A percentile compares a stretch with the other conserved stretches of the same genome.
Evolutionary conservation across 768 basidiomycete species (phyloP).

Genomic region (Cyclocybe aegerita): DNA sequence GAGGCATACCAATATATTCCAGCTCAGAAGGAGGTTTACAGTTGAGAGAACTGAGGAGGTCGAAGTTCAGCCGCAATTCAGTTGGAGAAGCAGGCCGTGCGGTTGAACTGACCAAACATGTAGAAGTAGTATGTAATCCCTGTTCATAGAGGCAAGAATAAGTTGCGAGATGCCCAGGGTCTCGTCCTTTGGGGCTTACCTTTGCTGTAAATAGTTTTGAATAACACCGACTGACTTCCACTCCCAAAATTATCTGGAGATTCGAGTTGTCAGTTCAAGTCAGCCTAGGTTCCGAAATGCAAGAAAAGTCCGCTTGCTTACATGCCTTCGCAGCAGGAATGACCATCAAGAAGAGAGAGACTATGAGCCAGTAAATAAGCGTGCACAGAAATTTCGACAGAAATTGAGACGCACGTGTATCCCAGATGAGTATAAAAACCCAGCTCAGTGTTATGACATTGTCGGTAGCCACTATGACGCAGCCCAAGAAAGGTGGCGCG

Average conservation of each 20-base stretch:
- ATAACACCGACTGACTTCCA: too few relatives aligned
- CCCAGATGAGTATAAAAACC: neutral
- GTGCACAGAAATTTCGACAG: neutral
- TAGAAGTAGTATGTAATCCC: too few relatives aligned
- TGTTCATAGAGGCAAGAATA: too few relatives aligned
- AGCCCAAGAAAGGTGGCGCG: neutral
- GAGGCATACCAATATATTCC: too few relatives aligned
- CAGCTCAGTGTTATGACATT: neutral
- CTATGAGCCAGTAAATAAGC: neutral
- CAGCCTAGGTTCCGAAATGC: neutral
- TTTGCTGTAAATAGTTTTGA: too few relatives aligned
- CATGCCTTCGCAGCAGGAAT: neutral
- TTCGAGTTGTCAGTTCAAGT: neutral
- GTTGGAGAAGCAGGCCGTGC: too few relatives aligned
- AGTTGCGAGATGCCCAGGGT: too few relatives aligned
- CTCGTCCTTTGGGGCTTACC: too few relatives aligned
- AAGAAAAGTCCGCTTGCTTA: neutral
- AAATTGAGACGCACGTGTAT: neutral
- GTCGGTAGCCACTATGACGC: neutral
- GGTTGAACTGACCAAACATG: too few relatives aligned
- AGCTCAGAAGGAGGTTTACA: too few relatives aligned
- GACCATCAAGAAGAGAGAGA: constrained; percentile 1
- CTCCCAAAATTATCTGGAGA: neutral
- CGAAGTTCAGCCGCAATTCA: too few relatives aligned
- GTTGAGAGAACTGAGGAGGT: too few relatives aligned